Evolutionary conservation across 768 basidiomycete species (phyloP), one percentile per base, ranked within the genome.

Genomic region (Pilatotrama ljubarskyi): DNA sequence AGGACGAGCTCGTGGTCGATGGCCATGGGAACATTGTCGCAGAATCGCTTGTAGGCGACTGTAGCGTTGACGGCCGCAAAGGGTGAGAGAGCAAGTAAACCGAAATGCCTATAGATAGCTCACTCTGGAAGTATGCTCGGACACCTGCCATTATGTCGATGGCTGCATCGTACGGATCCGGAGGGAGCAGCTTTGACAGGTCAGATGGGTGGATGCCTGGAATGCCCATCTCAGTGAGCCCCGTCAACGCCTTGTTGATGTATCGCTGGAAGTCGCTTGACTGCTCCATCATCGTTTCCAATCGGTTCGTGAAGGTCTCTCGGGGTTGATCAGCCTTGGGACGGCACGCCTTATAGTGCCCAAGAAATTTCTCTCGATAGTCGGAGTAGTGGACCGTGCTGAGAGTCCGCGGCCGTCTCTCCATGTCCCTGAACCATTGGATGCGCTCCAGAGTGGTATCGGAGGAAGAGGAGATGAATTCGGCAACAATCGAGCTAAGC

Each of bases 61-160:
- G 43, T 18, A 13, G 7, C 22, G 38, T 40, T 17, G 38, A 1
- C n/a, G n/a, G n/a, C 44, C 14, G 9, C 24, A 9, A 18, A 46
- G 26, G 17, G 32, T 8, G 18, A 15, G 32, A 17, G 22, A 25
- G 40, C 18, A 26, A 22, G 59, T 36, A 41, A 44, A 51, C 17
- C 42, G 51, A 15, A 18, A 38, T 36, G 44, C 1, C 29, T 22
- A 26, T 32, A 18, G 49, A 1, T 51, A 51, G 63, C 65, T 8
- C 65, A 87, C 90, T 88, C 78, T 90, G 86, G 70, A 90, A 90
- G 63, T 90, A 90, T 0, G 85, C 88, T 5, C 86, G 77, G 1
- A 89, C 86, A 55, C 84, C 80, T 0, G 86, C 86, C 87, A 91
- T 90, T 65, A 90, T 87, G 3, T 71, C 64, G 17, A 90, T 64